Conservation (phyloP, 164 flowering plant genomes). For the Liriodendron chinense region DNA sequence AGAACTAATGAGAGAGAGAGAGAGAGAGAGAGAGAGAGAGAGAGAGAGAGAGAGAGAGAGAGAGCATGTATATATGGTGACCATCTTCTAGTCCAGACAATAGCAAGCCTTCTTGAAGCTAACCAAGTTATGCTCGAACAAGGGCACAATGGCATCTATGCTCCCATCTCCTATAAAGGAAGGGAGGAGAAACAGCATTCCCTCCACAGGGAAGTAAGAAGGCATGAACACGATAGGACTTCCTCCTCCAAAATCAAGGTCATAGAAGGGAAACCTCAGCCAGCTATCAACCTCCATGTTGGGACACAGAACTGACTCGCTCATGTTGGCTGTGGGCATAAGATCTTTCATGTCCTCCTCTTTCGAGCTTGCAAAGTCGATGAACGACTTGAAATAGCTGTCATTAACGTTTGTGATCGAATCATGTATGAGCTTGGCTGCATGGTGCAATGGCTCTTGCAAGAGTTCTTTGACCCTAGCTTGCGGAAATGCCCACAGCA, state of each 20-base stretch:
- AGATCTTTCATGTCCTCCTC: slow-evolving; percentile 25
- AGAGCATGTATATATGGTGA: no score
- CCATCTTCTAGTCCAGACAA: slow-evolving; percentile 7
- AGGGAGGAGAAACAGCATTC: slow-evolving; percentile 30
- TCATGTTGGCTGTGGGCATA: slow-evolving; percentile 25
- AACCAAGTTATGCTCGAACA: slow-evolving; percentile 16
- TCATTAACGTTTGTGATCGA: slow-evolving; percentile 24
- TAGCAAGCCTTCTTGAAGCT: slow-evolving; percentile 30
- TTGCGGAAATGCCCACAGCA: slow-evolving; percentile 35
- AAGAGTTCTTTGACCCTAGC: slow-evolving; percentile 31
- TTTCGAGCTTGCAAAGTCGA: slow-evolving; percentile 4
- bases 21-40: no score
- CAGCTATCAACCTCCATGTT: slow-evolving; percentile 36
- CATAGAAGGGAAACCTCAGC: slow-evolving; percentile 33
- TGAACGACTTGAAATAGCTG: slow-evolving; percentile 17
- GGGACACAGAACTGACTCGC: slow-evolving; percentile 15
- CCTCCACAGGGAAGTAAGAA: slow-evolving; percentile 29
- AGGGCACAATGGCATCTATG: slow-evolving; percentile 25
- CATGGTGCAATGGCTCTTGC: slow-evolving; percentile 17
- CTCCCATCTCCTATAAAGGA: slow-evolving; percentile 33
- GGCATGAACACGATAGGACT: slow-evolving; percentile 29
- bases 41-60: slow-evolving; percentile 5
- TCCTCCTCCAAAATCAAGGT: slow-evolving; percentile 35
- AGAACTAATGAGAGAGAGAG: no score
- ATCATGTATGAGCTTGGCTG: slow-evolving; percentile 31